Percentiles rank a stretch among this genome's conserved stretches.
phyloP scores from a whole-genome alignment of 192 early-diverging fungal species.

The Entrophospora sp. region DNA sequence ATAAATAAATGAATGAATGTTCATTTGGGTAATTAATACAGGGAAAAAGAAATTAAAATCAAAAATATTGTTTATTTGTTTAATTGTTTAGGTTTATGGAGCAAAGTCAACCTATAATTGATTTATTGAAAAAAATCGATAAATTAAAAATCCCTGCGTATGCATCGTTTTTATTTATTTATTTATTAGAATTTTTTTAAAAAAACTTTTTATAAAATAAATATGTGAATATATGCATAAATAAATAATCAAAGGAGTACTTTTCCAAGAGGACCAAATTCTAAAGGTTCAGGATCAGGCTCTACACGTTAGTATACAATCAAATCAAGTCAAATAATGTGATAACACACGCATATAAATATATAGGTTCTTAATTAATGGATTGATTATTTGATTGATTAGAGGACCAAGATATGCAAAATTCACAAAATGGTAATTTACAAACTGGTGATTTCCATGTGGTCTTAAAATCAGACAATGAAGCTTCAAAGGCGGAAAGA shows the following conservation, averaged over 20 bases:
- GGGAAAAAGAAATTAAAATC: too few relatives aligned
- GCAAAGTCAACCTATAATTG: slow-evolving; percentile 62
- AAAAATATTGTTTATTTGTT: too few relatives aligned
- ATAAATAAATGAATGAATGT: too few relatives aligned
- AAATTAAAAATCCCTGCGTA: slow-evolving; percentile 53
- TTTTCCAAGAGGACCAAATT: background rate
- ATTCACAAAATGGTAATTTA: slow-evolving; percentile 56
- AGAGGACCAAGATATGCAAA: slow-evolving; percentile 51
- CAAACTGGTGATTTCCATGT: slow-evolving; percentile 60
- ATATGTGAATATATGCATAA: background rate
- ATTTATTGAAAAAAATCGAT: slow-evolving; percentile 64
- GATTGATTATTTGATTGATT: background rate
- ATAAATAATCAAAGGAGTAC: background rate
- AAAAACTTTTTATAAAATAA: background rate
- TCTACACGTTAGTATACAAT: too few relatives aligned
- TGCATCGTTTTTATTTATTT: slow-evolving; percentile 19
- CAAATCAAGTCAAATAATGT: too few relatives aligned
- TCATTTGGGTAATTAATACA: too few relatives aligned
- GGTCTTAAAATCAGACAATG: slow-evolving; percentile 62
- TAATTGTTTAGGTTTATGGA: slow-evolving; percentile 50
- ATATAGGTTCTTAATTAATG: too few relatives aligned
- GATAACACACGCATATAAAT: too few relatives aligned
- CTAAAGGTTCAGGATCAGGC: background rate
- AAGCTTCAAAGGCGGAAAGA: slow-evolving; percentile 55
- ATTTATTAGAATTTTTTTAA: background rate